Evolutionary conservation across 2,329 filamentous ascomycete genomes (phyloP), one percentile per base, ranked within the genome.

Genomic region (Fusarium sarcochroum): DNA sequence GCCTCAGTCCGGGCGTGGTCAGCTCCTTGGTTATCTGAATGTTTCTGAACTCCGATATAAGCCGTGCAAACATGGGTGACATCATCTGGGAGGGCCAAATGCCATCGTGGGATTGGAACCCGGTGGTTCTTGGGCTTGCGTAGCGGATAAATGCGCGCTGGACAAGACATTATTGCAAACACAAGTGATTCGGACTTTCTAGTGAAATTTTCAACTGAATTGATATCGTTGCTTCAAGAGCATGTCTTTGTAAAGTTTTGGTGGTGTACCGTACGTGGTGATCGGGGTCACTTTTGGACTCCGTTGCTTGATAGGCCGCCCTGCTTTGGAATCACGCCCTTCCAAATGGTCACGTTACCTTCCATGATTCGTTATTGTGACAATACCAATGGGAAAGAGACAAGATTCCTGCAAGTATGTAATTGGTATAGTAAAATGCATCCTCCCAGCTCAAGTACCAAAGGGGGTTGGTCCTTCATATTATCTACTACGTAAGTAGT

Each of bases 71-170:
- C 63, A 5, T 65, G 58, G 4, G 57, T 59, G 3, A 68, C 51
- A 6, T 55, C 65, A 9, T 48, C 14, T 7, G 52, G 48, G 7
- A 76, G 62, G 3, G 59, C 50, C 6, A 78, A 61, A 20, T 75
- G 71, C 73, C 74, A 78, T 41, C 76, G 66, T 5, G 76, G 76
- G n/a, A 78, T 64, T 0, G 76, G 76, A 1, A 70, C 74, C 21
- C 58, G 57, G 40, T 78, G 76, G 20, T 76, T 71, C 9, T 70
- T 52, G 3, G 76, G 76, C 51, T 73, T 73, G 7, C 48, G 66
- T 9, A 77, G 69, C 7, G 76, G 74, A 45, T 77, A 76, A 8
- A 58, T 69, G n/a, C 76, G 74, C 7, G 49, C 56, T 37, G 60
- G 50, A 13, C 59, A 66, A 9, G 65, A 61, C 65, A 68, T 68